Evolutionary conservation across 164 flowering plant species (phyloP).

Genomic region (Stephania yunnanensis): DNA sequence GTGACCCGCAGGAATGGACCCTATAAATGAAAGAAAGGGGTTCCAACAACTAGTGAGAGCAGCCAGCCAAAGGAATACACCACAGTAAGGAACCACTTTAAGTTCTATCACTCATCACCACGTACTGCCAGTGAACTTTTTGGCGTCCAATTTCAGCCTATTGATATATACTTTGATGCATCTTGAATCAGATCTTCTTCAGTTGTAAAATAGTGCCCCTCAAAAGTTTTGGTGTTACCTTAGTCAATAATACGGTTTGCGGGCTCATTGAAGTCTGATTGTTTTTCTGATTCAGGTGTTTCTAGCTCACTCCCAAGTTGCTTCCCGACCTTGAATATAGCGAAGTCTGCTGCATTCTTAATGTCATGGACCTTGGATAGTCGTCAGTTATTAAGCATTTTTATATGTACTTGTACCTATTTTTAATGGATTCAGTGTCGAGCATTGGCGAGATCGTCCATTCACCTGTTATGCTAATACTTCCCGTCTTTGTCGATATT

Average conservation of each 20-base stretch:
- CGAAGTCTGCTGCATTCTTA: conserved; percentile 70
- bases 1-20: conserved; percentile 75
- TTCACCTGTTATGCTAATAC: too few species aligned
- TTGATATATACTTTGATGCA: neutral
- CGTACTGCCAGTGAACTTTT: neutral
- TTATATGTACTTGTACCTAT: neutral
- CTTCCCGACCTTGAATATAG: conserved; percentile 74
- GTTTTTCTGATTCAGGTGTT: conserved; percentile 52
- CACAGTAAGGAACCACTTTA: conserved; percentile 63
- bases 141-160: neutral
- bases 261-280: neutral
- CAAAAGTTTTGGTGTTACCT: neutral
- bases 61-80: conserved; percentile 87
- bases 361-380: conserved; percentile 86
- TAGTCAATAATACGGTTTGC: neutral
- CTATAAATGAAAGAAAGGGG: conserved; percentile 94
- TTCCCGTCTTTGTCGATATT: neutral
- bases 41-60: conserved; percentile 95
- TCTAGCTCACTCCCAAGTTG: conserved; percentile 84
- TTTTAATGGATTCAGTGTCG: conserved; percentile 15
- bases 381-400: neutral
- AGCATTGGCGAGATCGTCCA: conserved; percentile 20
- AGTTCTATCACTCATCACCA: neutral
- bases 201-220: neutral
- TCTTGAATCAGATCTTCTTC: neutral